These are phyloP conservation scores for Torulaspora indica DNA, from an alignment of 805 yeast species.

Conservation along the genomic window DNA sequence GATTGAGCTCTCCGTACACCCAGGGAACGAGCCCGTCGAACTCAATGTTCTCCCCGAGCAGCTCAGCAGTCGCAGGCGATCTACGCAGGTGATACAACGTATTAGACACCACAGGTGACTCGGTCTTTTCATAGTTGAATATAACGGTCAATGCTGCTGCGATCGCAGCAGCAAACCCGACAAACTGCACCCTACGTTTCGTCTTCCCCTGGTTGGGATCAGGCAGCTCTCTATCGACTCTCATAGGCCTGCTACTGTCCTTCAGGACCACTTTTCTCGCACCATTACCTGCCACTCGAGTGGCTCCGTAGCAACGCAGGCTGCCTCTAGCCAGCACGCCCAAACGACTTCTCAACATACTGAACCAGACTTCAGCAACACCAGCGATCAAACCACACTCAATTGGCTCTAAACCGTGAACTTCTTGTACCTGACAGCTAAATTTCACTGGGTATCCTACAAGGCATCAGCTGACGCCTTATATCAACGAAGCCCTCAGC, in stretches of 20 bases:
- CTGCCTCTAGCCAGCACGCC: slow-evolving; percentile 3
- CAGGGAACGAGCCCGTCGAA: slow-evolving; percentile 73
- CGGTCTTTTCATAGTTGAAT: slow-evolving; percentile 88
- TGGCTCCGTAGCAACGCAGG: slow-evolving; percentile 7
- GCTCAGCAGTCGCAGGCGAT: slow-evolving; percentile 55
- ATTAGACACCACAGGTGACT: slow-evolving; percentile 83
- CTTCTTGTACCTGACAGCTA: not conserved
- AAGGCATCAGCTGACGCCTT: not conserved
- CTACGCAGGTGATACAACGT: slow-evolving; percentile 82
- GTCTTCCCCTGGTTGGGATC: slow-evolving; percentile 60
- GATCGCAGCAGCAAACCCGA: slow-evolving; percentile 50
- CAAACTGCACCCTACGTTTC: slow-evolving; percentile 51
- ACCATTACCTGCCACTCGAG: slow-evolving; percentile 11
- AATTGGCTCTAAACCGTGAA: not conserved
- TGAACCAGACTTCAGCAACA: not conserved
- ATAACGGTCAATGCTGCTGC: slow-evolving; percentile 56
- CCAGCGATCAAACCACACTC: not conserved
- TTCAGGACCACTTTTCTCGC: slow-evolving; percentile 18
- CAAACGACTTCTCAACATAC: slow-evolving; percentile 11
- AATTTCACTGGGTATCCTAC: not conserved
- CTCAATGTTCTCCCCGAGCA: slow-evolving; percentile 70
- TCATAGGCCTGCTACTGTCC: slow-evolving; percentile 42
- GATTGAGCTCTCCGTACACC: slow-evolving; percentile 80
- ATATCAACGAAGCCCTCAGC: not conserved
- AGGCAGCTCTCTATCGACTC: slow-evolving; percentile 77